Percentiles rank a stretch among this genome's conserved stretches.
phyloP scores from a whole-genome alignment of 2,329 filamentous ascomycete species.

The Mycosphaerelloides madeirae region DNA sequence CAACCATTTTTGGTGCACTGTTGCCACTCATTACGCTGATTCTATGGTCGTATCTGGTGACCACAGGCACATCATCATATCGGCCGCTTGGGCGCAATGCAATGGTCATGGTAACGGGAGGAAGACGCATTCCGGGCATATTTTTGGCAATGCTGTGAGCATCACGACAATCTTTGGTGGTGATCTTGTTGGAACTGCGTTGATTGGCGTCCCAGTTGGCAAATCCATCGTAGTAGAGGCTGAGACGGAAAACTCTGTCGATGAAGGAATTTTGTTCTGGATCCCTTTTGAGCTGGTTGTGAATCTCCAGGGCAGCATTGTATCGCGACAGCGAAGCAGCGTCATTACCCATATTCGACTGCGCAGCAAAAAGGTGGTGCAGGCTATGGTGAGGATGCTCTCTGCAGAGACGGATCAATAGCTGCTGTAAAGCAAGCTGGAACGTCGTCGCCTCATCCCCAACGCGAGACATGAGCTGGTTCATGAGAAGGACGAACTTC shows the following conservation, averaged over 20 bases:
- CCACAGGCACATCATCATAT: slow-evolving; percentile 72
- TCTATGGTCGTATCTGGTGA: slow-evolving; percentile 64
- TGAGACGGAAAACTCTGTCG: slow-evolving; percentile 68
- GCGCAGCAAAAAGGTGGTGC: slow-evolving; percentile 88
- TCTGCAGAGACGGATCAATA: slow-evolving; percentile 78
- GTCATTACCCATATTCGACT: slow-evolving; percentile 58
- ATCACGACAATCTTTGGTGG: slow-evolving; percentile 58
- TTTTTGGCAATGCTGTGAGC: slow-evolving; percentile 60
- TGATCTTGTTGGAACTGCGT: slow-evolving; percentile 39
- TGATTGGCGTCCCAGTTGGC: slow-evolving; percentile 58
- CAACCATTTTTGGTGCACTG: slow-evolving; percentile 90
- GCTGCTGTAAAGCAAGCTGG: slow-evolving; percentile 65
- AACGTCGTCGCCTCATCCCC: slow-evolving; percentile 67
- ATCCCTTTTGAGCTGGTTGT: slow-evolving; percentile 55
- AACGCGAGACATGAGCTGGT: slow-evolving; percentile 90
- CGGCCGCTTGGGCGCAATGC: slow-evolving; percentile 66
- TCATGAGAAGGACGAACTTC: slow-evolving; percentile 91
- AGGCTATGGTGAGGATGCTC: slow-evolving; percentile 97
- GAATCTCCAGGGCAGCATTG: slow-evolving; percentile 65
- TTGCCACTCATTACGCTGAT: slow-evolving; percentile 87
- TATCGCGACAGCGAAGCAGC: slow-evolving; percentile 68
- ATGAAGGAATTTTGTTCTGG: slow-evolving; percentile 55
- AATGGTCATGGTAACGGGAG: slow-evolving; percentile 85
- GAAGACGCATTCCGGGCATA: slow-evolving; percentile 58
- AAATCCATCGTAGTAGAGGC: slow-evolving; percentile 59